Evolutionary conservation across 306 rosid species (phyloP).

Genomic region (Vigna mungo): DNA sequence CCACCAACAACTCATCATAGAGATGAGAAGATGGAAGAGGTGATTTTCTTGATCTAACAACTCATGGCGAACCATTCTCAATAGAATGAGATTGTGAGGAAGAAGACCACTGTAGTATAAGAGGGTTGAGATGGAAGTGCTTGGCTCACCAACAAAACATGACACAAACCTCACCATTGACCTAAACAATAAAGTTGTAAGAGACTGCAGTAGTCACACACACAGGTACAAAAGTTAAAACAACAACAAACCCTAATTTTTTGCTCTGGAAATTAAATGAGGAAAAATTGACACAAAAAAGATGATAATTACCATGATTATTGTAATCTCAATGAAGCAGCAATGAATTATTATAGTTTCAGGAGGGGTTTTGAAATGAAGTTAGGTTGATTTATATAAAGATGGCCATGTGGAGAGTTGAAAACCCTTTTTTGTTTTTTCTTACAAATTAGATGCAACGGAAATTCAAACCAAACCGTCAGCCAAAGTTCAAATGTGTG

Average conservation of each 20-base stretch:
- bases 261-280: neutral
- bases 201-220: slow-evolving; percentile 53
- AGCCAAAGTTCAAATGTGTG: slow-evolving; percentile 1
- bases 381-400: slow-evolving; percentile 6
- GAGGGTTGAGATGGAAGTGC: slow-evolving; percentile 59
- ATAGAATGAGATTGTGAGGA: slow-evolving; percentile 53
- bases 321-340: neutral
- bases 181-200: slow-evolving; percentile 63
- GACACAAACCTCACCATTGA: slow-evolving; percentile 60
- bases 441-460: slow-evolving; percentile 32
- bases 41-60: slow-evolving; percentile 59
- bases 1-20: slow-evolving; percentile 23
- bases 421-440: neutral
- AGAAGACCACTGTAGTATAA: slow-evolving; percentile 67
- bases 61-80: slow-evolving; percentile 64
- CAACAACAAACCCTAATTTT: neutral
- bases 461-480: slow-evolving; percentile 57
- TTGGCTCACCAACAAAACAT: slow-evolving; percentile 56
- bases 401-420: neutral
- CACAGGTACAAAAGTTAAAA: neutral
- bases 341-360: neutral
- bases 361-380: neutral
- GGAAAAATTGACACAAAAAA: neutral
- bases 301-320: slow-evolving; percentile 51
- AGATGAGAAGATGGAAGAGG: slow-evolving; percentile 62